phyloP scores from a whole-genome alignment of 176 grass and related monocot species.

The Alloteropsis semialata region DNA sequence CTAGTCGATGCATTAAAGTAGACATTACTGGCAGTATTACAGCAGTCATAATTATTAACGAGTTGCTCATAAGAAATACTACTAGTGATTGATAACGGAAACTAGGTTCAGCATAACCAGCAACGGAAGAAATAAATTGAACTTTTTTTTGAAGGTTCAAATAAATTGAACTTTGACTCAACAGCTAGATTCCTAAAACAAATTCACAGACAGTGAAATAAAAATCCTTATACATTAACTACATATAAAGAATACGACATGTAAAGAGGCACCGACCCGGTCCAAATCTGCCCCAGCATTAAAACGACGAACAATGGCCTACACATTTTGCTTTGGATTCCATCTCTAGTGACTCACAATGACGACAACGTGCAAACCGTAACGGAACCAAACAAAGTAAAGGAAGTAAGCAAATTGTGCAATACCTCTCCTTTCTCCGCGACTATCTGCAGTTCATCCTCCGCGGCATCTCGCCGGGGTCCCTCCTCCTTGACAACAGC shows the following conservation, averaged over 20 bases:
- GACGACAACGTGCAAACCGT: not conserved
- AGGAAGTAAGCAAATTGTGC: not conserved
- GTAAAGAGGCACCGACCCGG: too few species aligned
- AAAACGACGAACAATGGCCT: not conserved
- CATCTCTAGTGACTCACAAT: not conserved
- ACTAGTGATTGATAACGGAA: not conserved
- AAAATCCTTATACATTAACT: not conserved
- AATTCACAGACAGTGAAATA: not conserved
- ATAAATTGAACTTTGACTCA: not conserved
- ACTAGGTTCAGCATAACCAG: not conserved
- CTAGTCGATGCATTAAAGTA: not conserved
- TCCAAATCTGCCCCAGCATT: not conserved
- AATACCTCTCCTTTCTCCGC: slow-evolving; percentile 81
- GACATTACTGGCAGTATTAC: not conserved
- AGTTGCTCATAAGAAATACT: not conserved
- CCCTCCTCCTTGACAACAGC: slow-evolving; percentile 13
- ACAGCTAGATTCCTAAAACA: not conserved
- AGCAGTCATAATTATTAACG: not conserved
- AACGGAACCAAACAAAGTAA: slow-evolving; percentile 1
- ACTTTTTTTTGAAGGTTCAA: too few species aligned
- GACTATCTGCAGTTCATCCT: slow-evolving; percentile 69
- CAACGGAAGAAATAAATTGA: not conserved
- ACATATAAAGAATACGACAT: not conserved
- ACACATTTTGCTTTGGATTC: not conserved
- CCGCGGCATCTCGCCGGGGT: slow-evolving; percentile 14